These are phyloP conservation scores for Aspergillus transmontanensis DNA, from an alignment of 2,329 filamentous ascomycete species.

Conservation along the genomic window DNA sequence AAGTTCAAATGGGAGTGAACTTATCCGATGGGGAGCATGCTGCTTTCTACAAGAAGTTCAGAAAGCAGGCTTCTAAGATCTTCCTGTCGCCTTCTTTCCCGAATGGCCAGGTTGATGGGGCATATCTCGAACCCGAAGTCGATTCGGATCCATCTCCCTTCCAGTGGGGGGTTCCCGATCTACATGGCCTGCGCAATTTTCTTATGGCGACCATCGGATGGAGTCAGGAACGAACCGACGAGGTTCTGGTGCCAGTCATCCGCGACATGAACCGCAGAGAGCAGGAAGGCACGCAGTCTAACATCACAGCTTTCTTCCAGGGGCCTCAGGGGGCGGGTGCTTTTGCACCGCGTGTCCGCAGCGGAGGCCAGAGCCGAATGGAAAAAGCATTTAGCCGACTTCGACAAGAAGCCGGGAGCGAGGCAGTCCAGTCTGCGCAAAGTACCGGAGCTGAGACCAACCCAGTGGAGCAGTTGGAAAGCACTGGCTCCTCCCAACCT, in stretches of 20 bases:
- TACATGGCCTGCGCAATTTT: constrained; percentile 80
- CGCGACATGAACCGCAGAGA: constrained; percentile 90
- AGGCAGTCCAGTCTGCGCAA: constrained; percentile 19
- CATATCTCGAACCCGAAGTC: constrained; percentile 85
- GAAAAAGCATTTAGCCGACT: constrained; percentile 71
- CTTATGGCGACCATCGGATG: constrained; percentile 93
- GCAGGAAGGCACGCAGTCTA: constrained; percentile 88
- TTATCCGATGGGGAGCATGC: constrained; percentile 58
- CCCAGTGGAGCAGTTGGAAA: constrained; percentile 6
- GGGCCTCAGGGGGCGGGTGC: constrained; percentile 62
- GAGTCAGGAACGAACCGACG: constrained; percentile 88
- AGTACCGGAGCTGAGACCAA: constrained; percentile 4
- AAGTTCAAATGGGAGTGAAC: constrained; percentile 72
- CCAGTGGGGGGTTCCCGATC: constrained; percentile 93
- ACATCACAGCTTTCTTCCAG: constrained; percentile 91
- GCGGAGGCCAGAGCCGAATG: constrained; percentile 70
- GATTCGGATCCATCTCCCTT: constrained; percentile 77
- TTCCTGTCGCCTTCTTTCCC: constrained; percentile 84
- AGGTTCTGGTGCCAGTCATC: constrained; percentile 93
- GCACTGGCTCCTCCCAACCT: background rate
- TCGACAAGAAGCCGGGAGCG: constrained; percentile 54
- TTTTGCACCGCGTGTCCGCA: constrained; percentile 70
- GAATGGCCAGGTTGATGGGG: constrained; percentile 72
- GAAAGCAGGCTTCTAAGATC: constrained; percentile 78
- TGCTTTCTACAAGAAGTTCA: constrained; percentile 82